A percentile compares a stretch with the other conserved stretches of the same genome.
Evolutionary conservation across 2,329 filamentous ascomycete species (phyloP).

Genomic region (Ascomycota sp.): DNA sequence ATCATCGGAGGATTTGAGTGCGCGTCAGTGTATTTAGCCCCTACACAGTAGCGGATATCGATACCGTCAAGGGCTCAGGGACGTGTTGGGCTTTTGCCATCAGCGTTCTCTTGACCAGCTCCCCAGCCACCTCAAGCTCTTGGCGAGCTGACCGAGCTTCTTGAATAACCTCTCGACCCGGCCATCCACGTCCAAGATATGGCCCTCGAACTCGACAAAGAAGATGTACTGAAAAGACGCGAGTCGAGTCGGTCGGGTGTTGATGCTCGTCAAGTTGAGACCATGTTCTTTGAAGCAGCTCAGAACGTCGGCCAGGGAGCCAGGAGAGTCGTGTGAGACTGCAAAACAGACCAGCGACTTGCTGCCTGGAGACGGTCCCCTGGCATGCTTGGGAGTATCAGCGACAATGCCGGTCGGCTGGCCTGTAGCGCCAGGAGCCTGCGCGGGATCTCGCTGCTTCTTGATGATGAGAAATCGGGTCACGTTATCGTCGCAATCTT

Average conservation of each 20-base stretch:
- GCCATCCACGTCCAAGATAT: slow-evolving; percentile 27
- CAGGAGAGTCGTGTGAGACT: slow-evolving; percentile 54
- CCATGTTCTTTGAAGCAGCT: slow-evolving; percentile 53
- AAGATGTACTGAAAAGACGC: slow-evolving; percentile 82
- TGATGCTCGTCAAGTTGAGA: slow-evolving; percentile 80
- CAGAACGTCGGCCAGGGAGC: slow-evolving; percentile 65
- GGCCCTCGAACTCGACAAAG: slow-evolving; percentile 72
- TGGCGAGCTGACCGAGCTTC: slow-evolving; percentile 35
- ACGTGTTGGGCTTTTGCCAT: background rate
- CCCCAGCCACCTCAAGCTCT: slow-evolving; percentile 46
- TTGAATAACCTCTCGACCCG: slow-evolving; percentile 39
- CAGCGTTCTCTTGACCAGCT: slow-evolving; percentile 34
- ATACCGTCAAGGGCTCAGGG: slow-evolving; percentile 4
- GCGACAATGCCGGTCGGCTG: slow-evolving; percentile 5
- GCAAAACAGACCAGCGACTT: slow-evolving; percentile 75
- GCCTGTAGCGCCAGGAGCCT: slow-evolving; percentile 8
- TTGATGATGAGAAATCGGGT: slow-evolving; percentile 57
- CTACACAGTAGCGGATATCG: too few species aligned
- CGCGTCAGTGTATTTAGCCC: too few species aligned
- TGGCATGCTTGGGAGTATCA: too few species aligned
- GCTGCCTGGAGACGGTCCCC: slow-evolving; percentile 12
- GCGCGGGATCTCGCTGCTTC: slow-evolving; percentile 9
- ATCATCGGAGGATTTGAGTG: too few species aligned
- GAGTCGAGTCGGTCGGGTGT: slow-evolving; percentile 58
- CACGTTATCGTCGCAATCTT: slow-evolving; percentile 57